Percentiles rank a stretch among this genome's conserved stretches.
Conservation (phyloP, 495 filamentous ascomycete genomes). For the Xylaria sp. region DNA sequence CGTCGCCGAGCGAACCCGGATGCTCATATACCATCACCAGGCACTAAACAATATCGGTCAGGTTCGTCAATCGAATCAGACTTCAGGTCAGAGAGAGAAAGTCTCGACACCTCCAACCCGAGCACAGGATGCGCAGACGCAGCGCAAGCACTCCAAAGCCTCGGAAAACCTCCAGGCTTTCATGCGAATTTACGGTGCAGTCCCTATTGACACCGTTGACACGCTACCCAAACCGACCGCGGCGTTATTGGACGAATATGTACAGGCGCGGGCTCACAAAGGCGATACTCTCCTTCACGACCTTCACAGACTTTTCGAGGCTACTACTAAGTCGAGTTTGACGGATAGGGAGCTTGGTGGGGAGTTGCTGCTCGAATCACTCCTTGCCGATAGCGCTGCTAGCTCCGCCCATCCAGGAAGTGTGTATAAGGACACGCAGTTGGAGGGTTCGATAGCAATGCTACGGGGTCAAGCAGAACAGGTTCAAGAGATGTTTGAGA, state of each 20-base stretch:
- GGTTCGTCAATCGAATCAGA: neutral
- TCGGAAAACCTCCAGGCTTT: constrained; percentile 30
- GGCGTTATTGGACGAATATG: constrained; percentile 33
- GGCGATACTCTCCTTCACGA: constrained; percentile 35
- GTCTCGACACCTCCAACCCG: neutral
- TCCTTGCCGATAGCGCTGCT: constrained; percentile 34
- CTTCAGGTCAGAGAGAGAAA: neutral
- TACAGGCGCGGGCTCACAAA: constrained; percentile 33
- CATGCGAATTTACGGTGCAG: constrained; percentile 38
- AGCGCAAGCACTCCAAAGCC: constrained; percentile 2
- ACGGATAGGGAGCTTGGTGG: constrained; percentile 35
- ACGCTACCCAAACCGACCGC: constrained; percentile 2
- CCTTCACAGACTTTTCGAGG: constrained; percentile 37
- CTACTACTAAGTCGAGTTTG: constrained; percentile 27
- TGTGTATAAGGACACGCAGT: constrained; percentile 39
- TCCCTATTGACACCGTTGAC: constrained; percentile 29
- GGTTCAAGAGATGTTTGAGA: constrained; percentile 28
- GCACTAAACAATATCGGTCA: constrained; percentile 27
- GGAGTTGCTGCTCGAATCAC: constrained; percentile 37
- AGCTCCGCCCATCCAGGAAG: constrained; percentile 23
- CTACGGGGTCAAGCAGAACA: constrained; percentile 33
- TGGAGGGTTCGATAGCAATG: constrained; percentile 38
- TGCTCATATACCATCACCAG: constrained; percentile 35
- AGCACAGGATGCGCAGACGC: neutral
- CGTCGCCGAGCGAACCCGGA: constrained; percentile 31